Percentiles rank a stretch among this genome's conserved stretches.
These are phyloP conservation scores for Heterobasidion parviporum DNA, from an alignment of 1,284 basidiomycete genomes.

Conservation along the genomic window DNA sequence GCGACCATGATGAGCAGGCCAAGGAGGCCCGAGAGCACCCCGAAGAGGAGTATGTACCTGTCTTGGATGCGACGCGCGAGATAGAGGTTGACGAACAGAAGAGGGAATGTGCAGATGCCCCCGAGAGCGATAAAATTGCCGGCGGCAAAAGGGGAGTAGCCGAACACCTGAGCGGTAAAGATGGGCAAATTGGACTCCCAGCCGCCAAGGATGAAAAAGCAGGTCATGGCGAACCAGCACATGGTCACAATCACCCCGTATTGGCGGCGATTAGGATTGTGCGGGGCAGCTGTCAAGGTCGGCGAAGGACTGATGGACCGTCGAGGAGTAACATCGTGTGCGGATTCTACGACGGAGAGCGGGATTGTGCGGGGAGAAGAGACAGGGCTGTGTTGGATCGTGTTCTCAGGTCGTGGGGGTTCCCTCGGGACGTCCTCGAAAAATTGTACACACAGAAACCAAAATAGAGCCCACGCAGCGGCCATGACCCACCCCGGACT, in stretches of 20 bases:
- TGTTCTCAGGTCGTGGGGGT: not conserved
- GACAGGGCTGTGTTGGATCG: not conserved
- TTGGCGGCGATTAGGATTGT: slow-evolving; percentile 11
- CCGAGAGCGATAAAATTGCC: slow-evolving; percentile 68
- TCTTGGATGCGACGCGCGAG: slow-evolving; percentile 55
- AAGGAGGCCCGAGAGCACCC: slow-evolving; percentile 38
- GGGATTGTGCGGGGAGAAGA: not conserved
- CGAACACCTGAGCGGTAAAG: slow-evolving; percentile 42
- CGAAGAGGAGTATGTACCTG: slow-evolving; percentile 47
- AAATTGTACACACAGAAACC: slow-evolving; percentile 29
- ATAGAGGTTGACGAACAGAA: slow-evolving; percentile 54
- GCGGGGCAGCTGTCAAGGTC: not conserved
- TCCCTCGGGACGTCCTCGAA: slow-evolving; percentile 44
- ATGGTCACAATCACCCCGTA: slow-evolving; percentile 51
- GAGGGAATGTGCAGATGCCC: slow-evolving; percentile 53
- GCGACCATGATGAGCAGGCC: slow-evolving; percentile 45
- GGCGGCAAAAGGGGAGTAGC: slow-evolving; percentile 53
- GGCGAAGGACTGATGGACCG: not conserved
- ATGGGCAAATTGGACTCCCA: slow-evolving; percentile 70
- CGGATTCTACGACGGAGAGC: not conserved
- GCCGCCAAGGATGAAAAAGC: slow-evolving; percentile 63
- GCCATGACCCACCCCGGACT: slow-evolving; percentile 65
- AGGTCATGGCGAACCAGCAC: slow-evolving; percentile 69
- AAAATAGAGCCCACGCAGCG: slow-evolving; percentile 42
- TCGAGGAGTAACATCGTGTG: not conserved